A percentile compares a stretch with the other conserved stretches of the same genome.
phyloP scores from a whole-genome alignment of 805 yeast species.

The Sugiyamaella americana region DNA sequence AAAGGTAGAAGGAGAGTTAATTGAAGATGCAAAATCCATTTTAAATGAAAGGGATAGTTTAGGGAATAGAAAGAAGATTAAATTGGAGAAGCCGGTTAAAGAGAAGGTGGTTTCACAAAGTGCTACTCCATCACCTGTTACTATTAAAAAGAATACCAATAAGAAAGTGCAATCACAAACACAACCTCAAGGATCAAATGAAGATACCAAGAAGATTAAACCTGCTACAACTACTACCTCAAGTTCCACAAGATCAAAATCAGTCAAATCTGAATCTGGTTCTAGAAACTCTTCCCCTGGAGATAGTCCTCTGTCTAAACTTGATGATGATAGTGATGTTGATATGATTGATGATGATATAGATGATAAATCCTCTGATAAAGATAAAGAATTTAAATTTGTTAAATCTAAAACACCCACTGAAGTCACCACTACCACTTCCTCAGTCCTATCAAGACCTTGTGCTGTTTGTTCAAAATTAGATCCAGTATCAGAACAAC shows the following conservation, averaged over 20 bases:
- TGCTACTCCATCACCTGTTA: neutral
- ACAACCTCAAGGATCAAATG: neutral
- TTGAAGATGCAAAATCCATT: slow-evolving; percentile 44
- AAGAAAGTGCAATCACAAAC: too few relatives aligned
- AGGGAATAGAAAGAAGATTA: slow-evolving; percentile 14
- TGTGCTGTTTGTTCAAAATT: slow-evolving; percentile 56
- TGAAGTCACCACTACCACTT: neutral
- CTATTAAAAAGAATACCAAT: neutral
- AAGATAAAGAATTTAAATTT: neutral
- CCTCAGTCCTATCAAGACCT: slow-evolving; percentile 22
- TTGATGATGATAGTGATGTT: neutral
- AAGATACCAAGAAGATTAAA: neutral
- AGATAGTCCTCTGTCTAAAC: neutral
- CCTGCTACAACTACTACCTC: neutral
- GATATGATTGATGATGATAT: neutral
- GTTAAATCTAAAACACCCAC: neutral
- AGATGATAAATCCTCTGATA: neutral
- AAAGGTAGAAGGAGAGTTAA: slow-evolving; percentile 54
- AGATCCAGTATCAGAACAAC: slow-evolving; percentile 36
- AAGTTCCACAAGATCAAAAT: neutral
- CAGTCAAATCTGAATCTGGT: neutral
- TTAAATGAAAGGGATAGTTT: slow-evolving; percentile 26
- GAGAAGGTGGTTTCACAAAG: neutral
- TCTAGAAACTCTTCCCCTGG: neutral
- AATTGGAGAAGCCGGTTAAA: slow-evolving; percentile 12